Percentiles rank a stretch among this genome's conserved stretches.
Conservation (phyloP, 2,329 filamentous ascomycete species). For the Zasmidium cellare region DNA sequence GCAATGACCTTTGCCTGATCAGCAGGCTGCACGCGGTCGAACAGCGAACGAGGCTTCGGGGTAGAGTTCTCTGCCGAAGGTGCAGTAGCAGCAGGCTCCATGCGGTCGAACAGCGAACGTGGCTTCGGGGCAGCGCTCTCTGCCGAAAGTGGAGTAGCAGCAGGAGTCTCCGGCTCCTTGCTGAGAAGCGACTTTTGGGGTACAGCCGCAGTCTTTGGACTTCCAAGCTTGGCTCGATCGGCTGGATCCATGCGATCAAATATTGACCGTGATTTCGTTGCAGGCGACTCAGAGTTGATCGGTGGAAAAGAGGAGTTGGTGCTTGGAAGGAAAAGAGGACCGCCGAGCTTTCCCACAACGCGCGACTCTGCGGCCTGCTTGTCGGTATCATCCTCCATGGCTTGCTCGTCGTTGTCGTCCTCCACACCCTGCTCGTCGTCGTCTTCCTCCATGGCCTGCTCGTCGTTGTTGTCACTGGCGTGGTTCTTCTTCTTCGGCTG, state of each 20-base stretch:
- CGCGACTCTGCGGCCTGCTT: too few species aligned
- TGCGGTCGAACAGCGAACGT: conserved; percentile 21
- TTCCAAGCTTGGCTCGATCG: too few species aligned
- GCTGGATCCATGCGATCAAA: too few species aligned
- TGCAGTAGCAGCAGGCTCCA: conserved; percentile 9
- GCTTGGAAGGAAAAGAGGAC: too few species aligned
- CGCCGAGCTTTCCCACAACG: conserved; percentile 2
- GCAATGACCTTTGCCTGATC: conserved; percentile 1
- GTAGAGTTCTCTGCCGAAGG: conserved; percentile 14
- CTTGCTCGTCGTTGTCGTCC: conserved; percentile 2
- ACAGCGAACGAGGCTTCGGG: conserved; percentile 16
- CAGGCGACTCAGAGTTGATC: too few species aligned
- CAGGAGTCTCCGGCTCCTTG: too few species aligned
- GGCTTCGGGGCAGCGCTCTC: too few species aligned
- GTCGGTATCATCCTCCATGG: background rate
- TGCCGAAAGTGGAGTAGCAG: too few species aligned
- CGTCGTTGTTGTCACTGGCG: conserved; percentile 12
- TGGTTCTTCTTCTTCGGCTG: conserved; percentile 16
- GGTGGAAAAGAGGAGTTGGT: too few species aligned
- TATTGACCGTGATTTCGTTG: too few species aligned
- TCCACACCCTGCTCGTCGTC: background rate
- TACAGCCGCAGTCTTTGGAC: background rate
- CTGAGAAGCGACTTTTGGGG: too few species aligned
- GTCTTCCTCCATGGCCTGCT: background rate
- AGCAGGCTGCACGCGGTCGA: conserved; percentile 17